Base-by-base conservation (phyloP, 2,329 filamentous ascomycete species). In the Lomentospora prolificans region DNA sequence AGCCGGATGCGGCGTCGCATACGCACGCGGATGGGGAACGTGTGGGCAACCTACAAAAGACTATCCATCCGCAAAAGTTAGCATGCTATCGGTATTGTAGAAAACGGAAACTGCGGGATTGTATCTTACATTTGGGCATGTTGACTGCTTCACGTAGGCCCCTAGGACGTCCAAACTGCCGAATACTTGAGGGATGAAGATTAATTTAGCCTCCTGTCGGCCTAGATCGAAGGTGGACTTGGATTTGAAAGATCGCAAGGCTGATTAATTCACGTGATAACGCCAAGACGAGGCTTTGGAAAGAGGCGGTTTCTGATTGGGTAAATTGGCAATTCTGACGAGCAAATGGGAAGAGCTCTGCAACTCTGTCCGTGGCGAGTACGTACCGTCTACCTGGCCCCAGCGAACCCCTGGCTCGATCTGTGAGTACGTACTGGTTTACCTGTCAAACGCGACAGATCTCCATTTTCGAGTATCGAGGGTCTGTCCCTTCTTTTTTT, bases 111-210 rank as follows among this genome's bases (percentile, higher is more conserved):
- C 59, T 50, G 52, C 48, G 25, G 60, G 58, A 27, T 19, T 7
- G 6, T 30, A 25, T 80, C 86, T 81, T 81, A 92, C 90, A 94
- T 80, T 92, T 92, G 58, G 87, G 89, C 89, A 94, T 92, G 61
- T 79, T 87, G 53, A 19, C 31, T 27, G 24, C 33, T 53, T 14
- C 33, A 28, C 12, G 10, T 46, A 4, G 17, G 22, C 24, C 19
- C 14, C 4, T 14, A 4, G 25, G n/a, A 22, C 25, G 4, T 24
- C 10, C 39, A 12, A 39, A 46, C 33, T 22, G 12, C 44, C 10
- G 22, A 1, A 19, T 48, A 33, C 7, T 33, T 33, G n/a, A n/a
- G n/a, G n/a, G n/a, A n/a, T 41, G n/a, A 41, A 17, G 36, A 41
- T 53, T 6, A n/a, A 19, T 25, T 27, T 8, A 44, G 36, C 51